Conservation (phyloP, 306 rosid genomes). For the Quercus variabilis region DNA sequence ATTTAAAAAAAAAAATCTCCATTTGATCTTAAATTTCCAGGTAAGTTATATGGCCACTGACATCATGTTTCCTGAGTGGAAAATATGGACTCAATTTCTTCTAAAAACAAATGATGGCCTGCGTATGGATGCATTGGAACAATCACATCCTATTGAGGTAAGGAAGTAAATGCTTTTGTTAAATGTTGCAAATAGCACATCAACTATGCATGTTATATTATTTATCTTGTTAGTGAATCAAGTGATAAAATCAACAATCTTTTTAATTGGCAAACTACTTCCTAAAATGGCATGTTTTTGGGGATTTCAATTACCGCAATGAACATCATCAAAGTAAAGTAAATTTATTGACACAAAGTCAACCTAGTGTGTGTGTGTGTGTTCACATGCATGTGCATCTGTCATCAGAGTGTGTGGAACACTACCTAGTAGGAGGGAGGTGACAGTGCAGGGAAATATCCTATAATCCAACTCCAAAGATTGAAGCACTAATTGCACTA, state of each 20-base stretch:
- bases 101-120: conserved; percentile 37
- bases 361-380: neutral
- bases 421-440: neutral
- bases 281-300: neutral
- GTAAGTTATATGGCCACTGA: conserved; percentile 59
- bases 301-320: neutral
- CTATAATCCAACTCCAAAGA: neutral
- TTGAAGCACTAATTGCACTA: neutral
- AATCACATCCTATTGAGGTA: conserved; percentile 67
- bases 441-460: neutral
- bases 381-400: too few relatives aligned
- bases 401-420: neutral
- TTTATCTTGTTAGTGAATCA: neutral
- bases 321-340: neutral
- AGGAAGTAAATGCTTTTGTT: neutral
- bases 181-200: neutral
- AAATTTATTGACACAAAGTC: neutral
- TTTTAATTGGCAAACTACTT: neutral
- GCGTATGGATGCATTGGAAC: conserved; percentile 44
- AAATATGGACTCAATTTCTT: conserved; percentile 60
- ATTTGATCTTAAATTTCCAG: conserved; percentile 31
- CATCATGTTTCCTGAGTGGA: conserved; percentile 62
- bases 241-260: neutral
- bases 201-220: neutral
- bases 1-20: neutral